Conservation (phyloP, 2,329 filamentous ascomycete species). For the Colletotrichum sansevieriae region DNA sequence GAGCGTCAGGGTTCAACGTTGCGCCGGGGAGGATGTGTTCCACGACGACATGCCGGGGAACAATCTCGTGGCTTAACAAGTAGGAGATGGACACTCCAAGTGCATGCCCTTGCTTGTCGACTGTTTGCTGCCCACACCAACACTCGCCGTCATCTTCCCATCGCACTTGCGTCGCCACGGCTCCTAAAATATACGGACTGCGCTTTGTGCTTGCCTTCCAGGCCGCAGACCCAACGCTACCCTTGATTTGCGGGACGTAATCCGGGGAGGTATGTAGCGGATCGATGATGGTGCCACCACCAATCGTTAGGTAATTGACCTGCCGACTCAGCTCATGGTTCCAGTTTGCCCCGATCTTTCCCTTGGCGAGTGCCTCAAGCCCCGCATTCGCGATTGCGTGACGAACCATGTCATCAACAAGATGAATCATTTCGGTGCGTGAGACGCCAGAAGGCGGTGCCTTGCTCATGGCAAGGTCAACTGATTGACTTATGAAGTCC, state of each 20-base stretch:
- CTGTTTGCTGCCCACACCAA: slow-evolving; percentile 77
- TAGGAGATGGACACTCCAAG: slow-evolving; percentile 76
- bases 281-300: slow-evolving; percentile 76
- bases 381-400: slow-evolving; percentile 60
- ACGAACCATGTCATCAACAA: slow-evolving; percentile 58
- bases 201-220: slow-evolving; percentile 35
- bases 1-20: slow-evolving; percentile 71
- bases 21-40: slow-evolving; percentile 77
- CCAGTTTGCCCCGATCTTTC: slow-evolving; percentile 60
- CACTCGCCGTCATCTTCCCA: slow-evolving; percentile 89
- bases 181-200: slow-evolving; percentile 48
- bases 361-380: slow-evolving; percentile 61
- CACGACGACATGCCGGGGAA: slow-evolving; percentile 77
- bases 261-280: slow-evolving; percentile 70
- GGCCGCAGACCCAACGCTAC: slow-evolving; percentile 36
- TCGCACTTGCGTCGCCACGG: slow-evolving; percentile 69
- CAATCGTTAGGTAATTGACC: slow-evolving; percentile 80
- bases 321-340: slow-evolving; percentile 61
- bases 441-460: slow-evolving; percentile 51
- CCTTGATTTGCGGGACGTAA: slow-evolving; percentile 55
- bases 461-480: slow-evolving; percentile 45
- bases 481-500: slow-evolving; percentile 49
- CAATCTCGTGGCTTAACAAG: slow-evolving; percentile 67
- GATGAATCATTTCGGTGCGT: slow-evolving; percentile 54
- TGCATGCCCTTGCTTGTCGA: slow-evolving; percentile 56